Conservation (phyloP, 2,329 filamentous ascomycete species). For the Penicillium sclerotigenum region DNA sequence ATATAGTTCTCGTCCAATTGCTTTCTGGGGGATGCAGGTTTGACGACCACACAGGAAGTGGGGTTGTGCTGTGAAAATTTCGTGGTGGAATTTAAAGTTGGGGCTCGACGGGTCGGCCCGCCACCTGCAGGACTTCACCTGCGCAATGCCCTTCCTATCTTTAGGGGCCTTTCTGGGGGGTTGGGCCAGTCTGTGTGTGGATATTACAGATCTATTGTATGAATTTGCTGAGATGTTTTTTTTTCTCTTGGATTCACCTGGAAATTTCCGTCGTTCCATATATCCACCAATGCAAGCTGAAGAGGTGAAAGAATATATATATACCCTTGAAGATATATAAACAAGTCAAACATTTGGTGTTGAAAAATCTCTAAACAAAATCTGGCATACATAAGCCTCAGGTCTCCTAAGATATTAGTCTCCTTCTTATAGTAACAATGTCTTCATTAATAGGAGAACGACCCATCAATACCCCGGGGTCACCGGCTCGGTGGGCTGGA, state of each 20-base stretch:
- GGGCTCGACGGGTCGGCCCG: slow-evolving; percentile 37
- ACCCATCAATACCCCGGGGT: background rate
- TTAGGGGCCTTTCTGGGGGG: background rate
- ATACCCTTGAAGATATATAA: background rate
- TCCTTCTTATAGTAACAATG: no score
- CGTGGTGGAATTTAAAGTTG: slow-evolving; percentile 24
- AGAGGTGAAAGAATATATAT: background rate
- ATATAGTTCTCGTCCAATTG: background rate
- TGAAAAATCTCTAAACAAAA: background rate
- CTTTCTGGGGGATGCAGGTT: slow-evolving; percentile 6
- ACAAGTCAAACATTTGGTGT: background rate
- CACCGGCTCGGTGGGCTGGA: no score
- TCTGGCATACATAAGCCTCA: background rate
- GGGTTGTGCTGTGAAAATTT: slow-evolving; percentile 31
- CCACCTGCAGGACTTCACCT: background rate
- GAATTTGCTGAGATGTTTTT: background rate
- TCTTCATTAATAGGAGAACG: background rate
- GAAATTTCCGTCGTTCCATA: background rate
- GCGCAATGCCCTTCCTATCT: background rate
- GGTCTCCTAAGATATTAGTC: background rate
- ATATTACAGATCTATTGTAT: background rate
- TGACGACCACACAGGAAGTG: slow-evolving; percentile 17
- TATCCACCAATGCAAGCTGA: background rate
- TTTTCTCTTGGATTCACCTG: background rate
- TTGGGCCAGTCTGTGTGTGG: background rate